These are phyloP conservation scores for Fusarium solani-melongenae DNA, from an alignment of 2,329 filamentous ascomycete genomes.

Conservation along the genomic window DNA sequence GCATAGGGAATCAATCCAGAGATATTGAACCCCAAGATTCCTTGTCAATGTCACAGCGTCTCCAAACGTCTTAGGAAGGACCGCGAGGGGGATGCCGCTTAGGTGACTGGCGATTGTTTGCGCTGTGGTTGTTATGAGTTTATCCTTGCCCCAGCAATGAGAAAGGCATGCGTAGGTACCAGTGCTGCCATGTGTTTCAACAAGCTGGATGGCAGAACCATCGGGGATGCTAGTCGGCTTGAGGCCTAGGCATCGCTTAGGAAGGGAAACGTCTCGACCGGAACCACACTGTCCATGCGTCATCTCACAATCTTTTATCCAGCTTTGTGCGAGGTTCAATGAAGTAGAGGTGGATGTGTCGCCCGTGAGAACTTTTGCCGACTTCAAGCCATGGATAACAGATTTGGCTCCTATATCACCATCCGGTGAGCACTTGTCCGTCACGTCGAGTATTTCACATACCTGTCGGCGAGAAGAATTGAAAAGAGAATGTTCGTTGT, in stretches of 20 bases:
- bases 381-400: background rate
- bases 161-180: background rate
- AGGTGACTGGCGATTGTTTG: background rate
- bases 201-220: background rate
- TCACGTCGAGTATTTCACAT: background rate
- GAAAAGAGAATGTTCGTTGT: background rate
- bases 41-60: conserved; percentile 1
- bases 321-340: background rate
- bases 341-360: background rate
- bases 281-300: background rate
- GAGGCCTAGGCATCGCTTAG: background rate
- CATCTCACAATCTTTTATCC: background rate
- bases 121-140: background rate
- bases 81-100: background rate
- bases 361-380: background rate
- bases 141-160: conserved; percentile 4
- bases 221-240: background rate
- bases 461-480: background rate
- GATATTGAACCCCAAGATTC: conserved; percentile 15
- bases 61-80: background rate
- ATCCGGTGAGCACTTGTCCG: background rate
- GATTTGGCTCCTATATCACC: background rate
- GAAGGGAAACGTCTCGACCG: background rate
- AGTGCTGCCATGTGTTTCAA: background rate
- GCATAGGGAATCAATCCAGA: too few species aligned